Conservation (phyloP, 176 grass and related monocot species). For the Sorghum bicolor region DNA sequence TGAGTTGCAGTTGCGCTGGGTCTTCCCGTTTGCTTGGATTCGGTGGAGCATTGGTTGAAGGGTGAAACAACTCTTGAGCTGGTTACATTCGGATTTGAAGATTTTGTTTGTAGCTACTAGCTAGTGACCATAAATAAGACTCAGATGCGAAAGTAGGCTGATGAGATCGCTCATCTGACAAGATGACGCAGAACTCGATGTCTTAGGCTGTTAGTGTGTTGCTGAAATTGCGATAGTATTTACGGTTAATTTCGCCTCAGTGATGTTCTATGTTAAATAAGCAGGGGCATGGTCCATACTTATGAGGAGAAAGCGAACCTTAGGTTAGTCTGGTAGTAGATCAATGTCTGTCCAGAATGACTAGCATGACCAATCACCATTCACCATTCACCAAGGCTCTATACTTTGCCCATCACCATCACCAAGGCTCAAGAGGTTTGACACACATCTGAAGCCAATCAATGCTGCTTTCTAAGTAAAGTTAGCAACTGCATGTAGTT, state of each 20-base stretch:
- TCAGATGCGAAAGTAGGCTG: neutral
- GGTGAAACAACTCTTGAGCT: neutral
- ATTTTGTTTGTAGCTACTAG: neutral
- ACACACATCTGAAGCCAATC: neutral
- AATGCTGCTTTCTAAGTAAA: neutral
- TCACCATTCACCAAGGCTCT: too few species aligned
- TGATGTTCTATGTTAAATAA: neutral
- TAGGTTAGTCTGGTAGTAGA: neutral
- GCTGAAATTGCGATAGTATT: neutral
- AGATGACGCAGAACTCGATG: neutral
- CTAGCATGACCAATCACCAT: neutral
- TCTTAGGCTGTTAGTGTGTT: neutral
- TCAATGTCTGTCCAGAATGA: neutral
- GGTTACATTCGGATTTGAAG: neutral
- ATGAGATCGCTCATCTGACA: neutral
- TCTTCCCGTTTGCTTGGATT: neutral
- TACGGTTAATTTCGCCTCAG: neutral
- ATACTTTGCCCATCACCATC: neutral
- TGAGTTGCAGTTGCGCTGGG: neutral
- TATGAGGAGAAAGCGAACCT: neutral
- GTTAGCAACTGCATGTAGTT: neutral
- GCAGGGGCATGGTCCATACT: neutral
- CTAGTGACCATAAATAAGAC: neutral
- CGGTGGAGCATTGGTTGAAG: slow-evolving; percentile 11
- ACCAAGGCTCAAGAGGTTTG: neutral